These are phyloP conservation scores for Mucor indicus DNA, from an alignment of 371 early-diverging fungal species.

Conservation along the genomic window DNA sequence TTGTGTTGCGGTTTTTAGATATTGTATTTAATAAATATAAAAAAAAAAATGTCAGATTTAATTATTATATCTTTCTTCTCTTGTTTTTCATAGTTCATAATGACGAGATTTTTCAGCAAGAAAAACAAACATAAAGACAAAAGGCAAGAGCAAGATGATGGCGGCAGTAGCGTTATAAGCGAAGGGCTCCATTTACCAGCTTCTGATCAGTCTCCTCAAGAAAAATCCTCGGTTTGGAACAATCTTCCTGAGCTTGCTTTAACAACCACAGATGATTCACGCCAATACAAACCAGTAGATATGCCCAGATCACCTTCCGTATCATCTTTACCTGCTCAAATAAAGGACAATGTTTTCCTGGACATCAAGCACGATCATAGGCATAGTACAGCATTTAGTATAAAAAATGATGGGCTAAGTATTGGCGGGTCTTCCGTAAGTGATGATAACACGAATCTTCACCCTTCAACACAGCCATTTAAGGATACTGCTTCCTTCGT, in stretches of 20 bases:
- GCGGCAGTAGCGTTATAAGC: too few species aligned
- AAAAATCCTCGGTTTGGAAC: slow-evolving; percentile 10
- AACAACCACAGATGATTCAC: slow-evolving; percentile 3
- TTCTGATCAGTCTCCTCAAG: too few species aligned
- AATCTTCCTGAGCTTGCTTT: slow-evolving; percentile 10
- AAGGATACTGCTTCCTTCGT: neutral
- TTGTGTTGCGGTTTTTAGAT: neutral
- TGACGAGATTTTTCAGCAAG: neutral
- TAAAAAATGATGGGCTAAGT: too few species aligned
- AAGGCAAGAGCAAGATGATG: too few species aligned
- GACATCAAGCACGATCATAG: neutral
- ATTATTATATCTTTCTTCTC: too few species aligned
- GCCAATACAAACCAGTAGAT: neutral
- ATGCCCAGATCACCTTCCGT: neutral
- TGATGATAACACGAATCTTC: neutral
- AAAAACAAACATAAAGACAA: too few species aligned
- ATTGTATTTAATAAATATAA: neutral
- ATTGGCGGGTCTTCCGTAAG: neutral
- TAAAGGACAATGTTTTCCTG: neutral
- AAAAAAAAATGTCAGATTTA: neutral
- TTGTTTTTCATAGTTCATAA: neutral
- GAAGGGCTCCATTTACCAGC: too few species aligned
- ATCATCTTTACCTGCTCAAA: neutral
- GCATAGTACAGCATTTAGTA: neutral
- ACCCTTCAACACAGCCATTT: neutral